phyloP scores from a whole-genome alignment of 495 filamentous ascomycete genomes.

The Terfezia claveryi region DNA sequence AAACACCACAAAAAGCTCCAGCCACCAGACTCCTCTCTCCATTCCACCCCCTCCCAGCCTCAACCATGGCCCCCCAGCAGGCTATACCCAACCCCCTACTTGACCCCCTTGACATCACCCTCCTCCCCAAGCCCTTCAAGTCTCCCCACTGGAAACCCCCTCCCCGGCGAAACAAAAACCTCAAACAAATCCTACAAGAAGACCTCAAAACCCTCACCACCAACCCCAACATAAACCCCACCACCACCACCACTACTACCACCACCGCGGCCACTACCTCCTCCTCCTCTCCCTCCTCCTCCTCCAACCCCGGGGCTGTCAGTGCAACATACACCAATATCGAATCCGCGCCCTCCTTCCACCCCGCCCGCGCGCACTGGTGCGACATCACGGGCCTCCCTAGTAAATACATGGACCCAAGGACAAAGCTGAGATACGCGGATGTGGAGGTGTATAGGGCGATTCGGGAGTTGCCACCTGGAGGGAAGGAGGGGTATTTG shows the following conservation, averaged over 20 bases:
- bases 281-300: constrained; percentile 26
- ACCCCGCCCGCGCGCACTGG: constrained; percentile 57
- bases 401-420: constrained; percentile 77
- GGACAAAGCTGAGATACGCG: constrained; percentile 74
- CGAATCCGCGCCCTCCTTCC: constrained; percentile 67
- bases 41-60: no score
- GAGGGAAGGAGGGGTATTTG: constrained; percentile 64
- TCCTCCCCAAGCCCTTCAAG: constrained; percentile 64
- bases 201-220: constrained; percentile 48
- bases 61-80: background rate
- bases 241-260: constrained; percentile 44
- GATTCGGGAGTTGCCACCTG: constrained; percentile 52
- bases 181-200: constrained; percentile 91
- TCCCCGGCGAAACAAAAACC: constrained; percentile 89
- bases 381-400: constrained; percentile 88
- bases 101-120: constrained; percentile 69
- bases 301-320: constrained; percentile 23
- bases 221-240: constrained; percentile 41
- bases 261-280: constrained; percentile 31
- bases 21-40: background rate
- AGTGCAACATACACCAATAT: constrained; percentile 81
- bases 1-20: no score
- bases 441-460: constrained; percentile 72
- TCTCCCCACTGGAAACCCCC: constrained; percentile 74
- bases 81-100: constrained; percentile 27